Evolutionary conservation across 2,329 filamentous ascomycete genomes (phyloP).

Genomic region (Fusarium keratoplasticum): DNA sequence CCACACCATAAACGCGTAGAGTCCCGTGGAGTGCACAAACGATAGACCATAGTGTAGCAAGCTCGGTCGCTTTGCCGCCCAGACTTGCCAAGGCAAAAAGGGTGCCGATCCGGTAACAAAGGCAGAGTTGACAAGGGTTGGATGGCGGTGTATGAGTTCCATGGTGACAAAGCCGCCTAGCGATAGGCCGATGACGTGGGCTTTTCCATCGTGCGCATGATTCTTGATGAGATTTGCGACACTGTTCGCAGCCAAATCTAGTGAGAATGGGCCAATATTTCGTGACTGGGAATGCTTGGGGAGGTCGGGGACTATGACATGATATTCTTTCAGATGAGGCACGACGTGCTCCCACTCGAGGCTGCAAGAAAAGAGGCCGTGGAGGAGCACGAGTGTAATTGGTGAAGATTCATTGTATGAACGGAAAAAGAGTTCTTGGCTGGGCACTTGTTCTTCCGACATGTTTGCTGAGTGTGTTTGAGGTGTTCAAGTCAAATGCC

Average conservation of each 20-base stretch:
- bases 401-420: background rate
- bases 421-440: background rate
- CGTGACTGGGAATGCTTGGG: background rate
- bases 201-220: conserved; percentile 49
- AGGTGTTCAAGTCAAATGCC: background rate
- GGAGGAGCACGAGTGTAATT: background rate
- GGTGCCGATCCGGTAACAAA: background rate
- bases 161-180: conserved; percentile 29
- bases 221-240: conserved; percentile 49
- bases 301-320: background rate
- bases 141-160: background rate
- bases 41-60: conserved; percentile 43
- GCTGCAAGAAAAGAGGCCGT: background rate
- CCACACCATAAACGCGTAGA: conserved; percentile 45
- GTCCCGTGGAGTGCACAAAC: conserved; percentile 39
- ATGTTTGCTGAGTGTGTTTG: background rate
- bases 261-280: background rate
- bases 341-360: background rate
- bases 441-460: background rate
- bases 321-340: background rate
- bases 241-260: background rate
- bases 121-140: background rate
- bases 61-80: conserved; percentile 42
- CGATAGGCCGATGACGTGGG: conserved; percentile 54
- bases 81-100: conserved; percentile 38